phyloP scores from a whole-genome alignment of 148 eudicot genomes.

The Fagopyrum tataricum region DNA sequence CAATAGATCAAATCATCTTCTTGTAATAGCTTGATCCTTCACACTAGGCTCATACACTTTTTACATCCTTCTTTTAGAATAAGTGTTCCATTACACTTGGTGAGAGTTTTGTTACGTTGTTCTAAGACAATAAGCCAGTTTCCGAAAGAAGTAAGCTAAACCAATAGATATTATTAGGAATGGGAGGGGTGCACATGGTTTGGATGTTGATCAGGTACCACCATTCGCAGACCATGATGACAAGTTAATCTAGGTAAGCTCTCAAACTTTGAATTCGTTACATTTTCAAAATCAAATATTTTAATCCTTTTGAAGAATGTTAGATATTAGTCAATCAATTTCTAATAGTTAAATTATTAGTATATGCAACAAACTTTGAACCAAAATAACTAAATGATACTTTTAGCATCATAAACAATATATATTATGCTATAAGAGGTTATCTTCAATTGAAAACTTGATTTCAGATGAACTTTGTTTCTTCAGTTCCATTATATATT shows the following conservation, averaged over 20 bases:
- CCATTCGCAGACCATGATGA: constrained; percentile 24
- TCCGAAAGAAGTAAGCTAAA: too few relatives aligned
- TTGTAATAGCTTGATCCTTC: background rate
- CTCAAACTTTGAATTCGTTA: background rate
- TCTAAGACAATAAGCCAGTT: too few relatives aligned
- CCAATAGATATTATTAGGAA: constrained; percentile 11
- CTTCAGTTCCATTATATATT: background rate
- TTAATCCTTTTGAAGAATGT: background rate
- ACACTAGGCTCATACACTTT: too few relatives aligned
- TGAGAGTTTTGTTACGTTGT: too few relatives aligned
- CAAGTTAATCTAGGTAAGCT: constrained; percentile 32
- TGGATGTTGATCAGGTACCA: constrained; percentile 17
- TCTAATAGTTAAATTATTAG: background rate
- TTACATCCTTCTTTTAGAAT: too few relatives aligned
- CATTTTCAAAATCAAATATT: background rate
- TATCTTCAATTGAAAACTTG: too few relatives aligned
- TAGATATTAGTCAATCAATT: too few relatives aligned
- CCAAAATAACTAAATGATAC: background rate
- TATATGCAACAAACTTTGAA: background rate
- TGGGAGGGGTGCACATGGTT: constrained; percentile 16
- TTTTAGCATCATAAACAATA: too few relatives aligned
- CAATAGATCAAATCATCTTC: too few relatives aligned
- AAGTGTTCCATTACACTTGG: too few relatives aligned
- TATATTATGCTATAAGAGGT: too few relatives aligned
- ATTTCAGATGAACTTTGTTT: too few relatives aligned